Conservation (phyloP, 169 alveolate genomes). For the Cryptosporidium baileyi region DNA sequence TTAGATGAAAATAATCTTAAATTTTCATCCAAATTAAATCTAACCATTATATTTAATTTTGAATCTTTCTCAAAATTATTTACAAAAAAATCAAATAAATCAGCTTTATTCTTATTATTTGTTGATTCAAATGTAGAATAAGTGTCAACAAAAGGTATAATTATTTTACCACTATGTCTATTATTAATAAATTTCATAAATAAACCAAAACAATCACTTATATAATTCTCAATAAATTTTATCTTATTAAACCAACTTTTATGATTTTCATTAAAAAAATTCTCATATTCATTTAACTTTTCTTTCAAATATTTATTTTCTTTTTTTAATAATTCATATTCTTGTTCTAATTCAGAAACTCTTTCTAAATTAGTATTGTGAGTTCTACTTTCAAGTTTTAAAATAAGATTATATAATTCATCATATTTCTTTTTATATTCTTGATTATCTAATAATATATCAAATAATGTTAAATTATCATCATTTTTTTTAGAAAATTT, state of each 20-base stretch:
- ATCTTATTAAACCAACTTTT: constrained; percentile 12
- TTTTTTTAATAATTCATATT: constrained; percentile 10
- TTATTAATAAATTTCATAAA: constrained; percentile 48
- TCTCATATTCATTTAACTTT: background rate
- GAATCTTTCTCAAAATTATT: constrained; percentile 42
- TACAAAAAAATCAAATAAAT: constrained; percentile 5
- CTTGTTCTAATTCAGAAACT: constrained; percentile 44
- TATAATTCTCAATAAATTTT: background rate
- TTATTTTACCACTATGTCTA: constrained; percentile 45
- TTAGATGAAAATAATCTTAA: constrained; percentile 49
- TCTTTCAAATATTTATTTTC: background rate
- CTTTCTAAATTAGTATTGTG: constrained; percentile 52
- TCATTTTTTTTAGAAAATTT: background rate
- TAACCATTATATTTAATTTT: constrained; percentile 33
- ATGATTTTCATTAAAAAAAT: background rate
- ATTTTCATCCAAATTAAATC: constrained; percentile 55
- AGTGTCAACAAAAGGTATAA: constrained; percentile 32
- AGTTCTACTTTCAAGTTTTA: constrained; percentile 4
- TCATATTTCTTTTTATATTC: constrained; percentile 1
- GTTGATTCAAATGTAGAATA: background rate
- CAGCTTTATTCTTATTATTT: background rate
- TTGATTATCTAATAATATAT: constrained; percentile 5
- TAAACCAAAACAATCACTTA: constrained; percentile 12
- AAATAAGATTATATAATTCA: background rate
- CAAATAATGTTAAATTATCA: background rate